These are phyloP conservation scores for sorghum (Sorghum bicolor) DNA, from an alignment of 176 grass and related monocot species.

Conservation along the genomic window Sorghum_bicolor_NCBIv3 NC_012878.2:163001-163500, in stretches of 20 bases:
- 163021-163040: too few species aligned
- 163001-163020: too few species aligned
- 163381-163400: slow-evolving; percentile 26
- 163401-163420: slow-evolving; percentile 6
- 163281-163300: not conserved
- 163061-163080: not conserved
- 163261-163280: slow-evolving; percentile 22
- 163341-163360: slow-evolving; percentile 37
- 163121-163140: not conserved
- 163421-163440: slow-evolving; percentile 7
- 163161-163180: not conserved
- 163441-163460: slow-evolving; percentile 24
- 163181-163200: not conserved
- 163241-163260: slow-evolving; percentile 46
- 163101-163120: not conserved
- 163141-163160: not conserved
- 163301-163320: not conserved
- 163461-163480: not conserved
- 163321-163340: not conserved
- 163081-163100: not conserved
- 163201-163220: not conserved
- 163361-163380: slow-evolving; percentile 35
- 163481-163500: slow-evolving; percentile 6
- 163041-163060: too few species aligned
- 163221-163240: slow-evolving; percentile 18